Conservation (phyloP, 2,329 filamentous ascomycete species). For the Teratosphaeria destructans region DNA sequence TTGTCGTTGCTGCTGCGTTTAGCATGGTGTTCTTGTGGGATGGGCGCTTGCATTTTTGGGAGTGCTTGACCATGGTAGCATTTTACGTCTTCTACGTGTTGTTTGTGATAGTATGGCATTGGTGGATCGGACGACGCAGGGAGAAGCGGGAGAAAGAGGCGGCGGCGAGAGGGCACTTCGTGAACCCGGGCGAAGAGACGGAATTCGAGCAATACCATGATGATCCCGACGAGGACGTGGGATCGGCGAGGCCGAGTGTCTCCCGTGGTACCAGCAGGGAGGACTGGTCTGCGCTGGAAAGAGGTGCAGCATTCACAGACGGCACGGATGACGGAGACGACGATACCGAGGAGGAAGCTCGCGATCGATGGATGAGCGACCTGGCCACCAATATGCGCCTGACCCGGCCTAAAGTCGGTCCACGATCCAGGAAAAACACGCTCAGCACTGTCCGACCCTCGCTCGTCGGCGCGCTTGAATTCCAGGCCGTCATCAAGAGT, state of each 20-base stretch:
- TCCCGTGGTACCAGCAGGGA: slow-evolving; percentile 43
- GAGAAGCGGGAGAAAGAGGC: slow-evolving; percentile 55
- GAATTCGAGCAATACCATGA: slow-evolving; percentile 42
- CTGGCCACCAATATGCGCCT: slow-evolving; percentile 90
- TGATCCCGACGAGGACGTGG: slow-evolving; percentile 40
- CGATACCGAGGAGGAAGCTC: slow-evolving; percentile 54
- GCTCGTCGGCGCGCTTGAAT: slow-evolving; percentile 85
- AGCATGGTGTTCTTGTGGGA: slow-evolving; percentile 81
- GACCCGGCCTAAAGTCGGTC: slow-evolving; percentile 47
- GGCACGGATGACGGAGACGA: slow-evolving; percentile 41
- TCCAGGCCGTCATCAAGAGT: slow-evolving; percentile 80
- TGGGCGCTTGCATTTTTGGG: slow-evolving; percentile 74
- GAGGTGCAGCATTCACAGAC: slow-evolving; percentile 39
- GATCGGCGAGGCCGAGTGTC: slow-evolving; percentile 27
- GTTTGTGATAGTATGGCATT: slow-evolving; percentile 86
- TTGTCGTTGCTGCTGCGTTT: slow-evolving; percentile 76
- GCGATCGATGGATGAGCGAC: slow-evolving; percentile 60
- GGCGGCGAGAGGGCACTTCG: slow-evolving; percentile 63
- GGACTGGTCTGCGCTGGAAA: slow-evolving; percentile 55
- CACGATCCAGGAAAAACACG: slow-evolving; percentile 57
- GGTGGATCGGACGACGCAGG: slow-evolving; percentile 59
- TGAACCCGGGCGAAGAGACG: slow-evolving; percentile 50
- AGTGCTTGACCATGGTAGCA: slow-evolving; percentile 79
- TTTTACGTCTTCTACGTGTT: slow-evolving; percentile 86
- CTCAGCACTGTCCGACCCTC: slow-evolving; percentile 84